These are phyloP conservation scores for Ascochyta pisi DNA, from an alignment of 2,329 filamentous ascomycete species.

Conservation along the genomic window DNA sequence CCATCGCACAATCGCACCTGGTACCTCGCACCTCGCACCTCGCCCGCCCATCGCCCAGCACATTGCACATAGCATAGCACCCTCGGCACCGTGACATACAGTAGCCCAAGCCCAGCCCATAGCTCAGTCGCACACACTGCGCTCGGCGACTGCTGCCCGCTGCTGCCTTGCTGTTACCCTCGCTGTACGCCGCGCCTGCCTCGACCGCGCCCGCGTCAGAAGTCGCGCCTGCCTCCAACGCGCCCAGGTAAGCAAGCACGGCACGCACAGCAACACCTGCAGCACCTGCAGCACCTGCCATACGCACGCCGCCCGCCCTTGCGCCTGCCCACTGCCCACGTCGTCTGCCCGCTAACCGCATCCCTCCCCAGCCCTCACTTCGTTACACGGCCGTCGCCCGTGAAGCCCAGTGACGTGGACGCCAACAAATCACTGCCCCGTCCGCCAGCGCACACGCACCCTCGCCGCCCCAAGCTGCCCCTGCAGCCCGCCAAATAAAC, in stretches of 20 bases:
- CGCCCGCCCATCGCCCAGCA: too few species aligned
- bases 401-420: conserved; percentile 46
- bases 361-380: conserved; percentile 22
- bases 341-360: not conserved
- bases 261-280: not conserved
- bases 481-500: conserved; percentile 74
- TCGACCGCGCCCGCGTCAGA: conserved; percentile 14
- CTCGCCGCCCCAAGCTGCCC: conserved; percentile 39
- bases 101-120: not conserved
- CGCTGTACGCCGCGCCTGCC: conserved; percentile 16
- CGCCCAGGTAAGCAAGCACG: conserved; percentile 4
- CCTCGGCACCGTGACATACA: conserved; percentile 2
- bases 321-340: too few species aligned
- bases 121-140: conserved; percentile 22
- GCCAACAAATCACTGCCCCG: conserved; percentile 47
- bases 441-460: conserved; percentile 58
- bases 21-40: too few species aligned
- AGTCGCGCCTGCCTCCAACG: conserved; percentile 8
- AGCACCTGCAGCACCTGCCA: too few species aligned
- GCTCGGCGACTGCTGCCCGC: conserved; percentile 7
- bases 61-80: not conserved
- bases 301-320: too few species aligned
- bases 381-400: conserved; percentile 31
- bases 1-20: conserved; percentile 1
- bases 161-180: too few species aligned